Evolutionary conservation across 192 early-diverging fungal species (phyloP).

Genomic region (Allomyces macrogynus): DNA sequence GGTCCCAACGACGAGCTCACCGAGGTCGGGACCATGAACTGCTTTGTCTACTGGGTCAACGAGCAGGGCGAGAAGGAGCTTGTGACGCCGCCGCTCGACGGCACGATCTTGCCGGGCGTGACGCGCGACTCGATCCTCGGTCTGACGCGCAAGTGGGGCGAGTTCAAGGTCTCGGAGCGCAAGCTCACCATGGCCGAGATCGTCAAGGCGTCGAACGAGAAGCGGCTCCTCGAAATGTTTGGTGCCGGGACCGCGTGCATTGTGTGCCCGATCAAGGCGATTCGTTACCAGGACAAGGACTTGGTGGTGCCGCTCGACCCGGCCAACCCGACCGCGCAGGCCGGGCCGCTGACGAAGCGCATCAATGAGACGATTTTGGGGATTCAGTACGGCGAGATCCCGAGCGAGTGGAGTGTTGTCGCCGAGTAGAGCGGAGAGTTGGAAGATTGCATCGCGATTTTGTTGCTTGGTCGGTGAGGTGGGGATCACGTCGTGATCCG

Average conservation of each 20-base stretch:
- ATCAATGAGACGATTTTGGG: conserved; percentile 70
- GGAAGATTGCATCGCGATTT: too few relatives aligned
- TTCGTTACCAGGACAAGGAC: conserved; percentile 58
- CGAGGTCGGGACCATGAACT: conserved; percentile 96
- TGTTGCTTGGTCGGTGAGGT: too few relatives aligned
- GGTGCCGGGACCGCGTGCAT: conserved; percentile 91
- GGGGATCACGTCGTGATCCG: too few relatives aligned
- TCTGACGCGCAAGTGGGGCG: conserved; percentile 58
- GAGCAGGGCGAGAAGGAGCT: conserved; percentile 63
- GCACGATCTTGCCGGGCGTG: conserved; percentile 85
- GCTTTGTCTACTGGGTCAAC: conserved; percentile 76
- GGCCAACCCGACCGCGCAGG: conserved; percentile 46
- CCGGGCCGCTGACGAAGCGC: conserved; percentile 63
- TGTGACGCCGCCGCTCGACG: conserved; percentile 77
- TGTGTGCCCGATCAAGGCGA: conserved; percentile 75
- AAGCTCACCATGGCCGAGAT: conserved; percentile 63
- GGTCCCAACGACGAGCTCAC: conserved; percentile 67
- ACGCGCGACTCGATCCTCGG: conserved; percentile 79
- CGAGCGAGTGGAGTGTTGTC: conserved; percentile 66
- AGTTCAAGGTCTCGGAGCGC: conserved; percentile 72
- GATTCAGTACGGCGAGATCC: conserved; percentile 83
- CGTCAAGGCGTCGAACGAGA: conserved; percentile 48
- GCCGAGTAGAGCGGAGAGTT: conserved; percentile 24
- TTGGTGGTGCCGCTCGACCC: conserved; percentile 75
- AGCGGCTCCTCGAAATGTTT: conserved; percentile 77